Percentiles rank a stretch among this genome's conserved stretches.
phyloP scores from a whole-genome alignment of 2,329 filamentous ascomycete genomes.

The Aureobasidium uvarum region DNA sequence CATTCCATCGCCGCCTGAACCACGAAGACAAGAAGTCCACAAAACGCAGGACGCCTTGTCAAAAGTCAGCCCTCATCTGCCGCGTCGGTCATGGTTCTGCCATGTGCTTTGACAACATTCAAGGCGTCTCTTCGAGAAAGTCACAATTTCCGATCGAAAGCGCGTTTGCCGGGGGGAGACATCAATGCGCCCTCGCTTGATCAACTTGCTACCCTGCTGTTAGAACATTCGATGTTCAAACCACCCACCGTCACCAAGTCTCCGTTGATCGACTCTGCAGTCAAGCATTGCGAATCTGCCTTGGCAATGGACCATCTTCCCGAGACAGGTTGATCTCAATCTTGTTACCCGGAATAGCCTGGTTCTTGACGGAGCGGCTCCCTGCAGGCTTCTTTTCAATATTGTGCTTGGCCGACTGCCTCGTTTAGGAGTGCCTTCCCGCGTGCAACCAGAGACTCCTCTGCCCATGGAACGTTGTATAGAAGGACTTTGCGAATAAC shows the following conservation, averaged over 20 bases:
- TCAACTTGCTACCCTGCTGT: background rate
- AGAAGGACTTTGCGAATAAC: background rate
- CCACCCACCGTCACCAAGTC: background rate
- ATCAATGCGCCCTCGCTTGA: background rate
- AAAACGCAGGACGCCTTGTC: background rate
- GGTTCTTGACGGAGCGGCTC: slow-evolving; percentile 4
- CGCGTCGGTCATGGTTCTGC: background rate
- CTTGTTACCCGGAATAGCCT: slow-evolving; percentile 15
- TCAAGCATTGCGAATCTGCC: slow-evolving; percentile 17
- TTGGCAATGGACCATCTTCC: slow-evolving; percentile 11
- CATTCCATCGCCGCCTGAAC: slow-evolving; percentile 14
- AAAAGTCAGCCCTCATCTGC: background rate
- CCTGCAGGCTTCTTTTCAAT: background rate
- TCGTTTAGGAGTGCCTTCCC: background rate
- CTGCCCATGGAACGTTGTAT: background rate
- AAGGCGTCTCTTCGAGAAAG: background rate
- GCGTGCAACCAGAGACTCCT: background rate
- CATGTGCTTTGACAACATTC: background rate
- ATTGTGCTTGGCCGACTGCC: slow-evolving; percentile 1
- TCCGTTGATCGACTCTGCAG: slow-evolving; percentile 20
- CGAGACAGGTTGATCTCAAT: slow-evolving; percentile 24
- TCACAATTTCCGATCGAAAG: background rate
- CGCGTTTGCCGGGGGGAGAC: background rate
- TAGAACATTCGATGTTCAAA: background rate
- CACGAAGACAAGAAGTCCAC: background rate